Conservation (phyloP, 495 filamentous ascomycete genomes). For the Aspergillus affinis region DNA sequence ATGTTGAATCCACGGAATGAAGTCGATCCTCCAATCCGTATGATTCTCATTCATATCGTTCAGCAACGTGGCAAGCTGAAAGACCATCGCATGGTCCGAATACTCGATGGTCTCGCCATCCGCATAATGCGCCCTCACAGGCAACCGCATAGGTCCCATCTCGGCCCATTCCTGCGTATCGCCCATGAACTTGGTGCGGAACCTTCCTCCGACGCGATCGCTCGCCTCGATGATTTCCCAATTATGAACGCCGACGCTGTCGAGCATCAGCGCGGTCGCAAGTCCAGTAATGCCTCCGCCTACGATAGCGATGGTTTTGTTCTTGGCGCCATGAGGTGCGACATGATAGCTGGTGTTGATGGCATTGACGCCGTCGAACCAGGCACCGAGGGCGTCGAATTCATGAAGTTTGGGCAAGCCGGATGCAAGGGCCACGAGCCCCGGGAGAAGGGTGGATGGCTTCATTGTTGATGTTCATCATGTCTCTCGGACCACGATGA, state of each 20-base stretch:
- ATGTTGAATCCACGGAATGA: constrained; percentile 62
- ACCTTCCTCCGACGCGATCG: constrained; percentile 52
- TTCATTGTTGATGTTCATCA: not conserved
- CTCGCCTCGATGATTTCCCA: constrained; percentile 51
- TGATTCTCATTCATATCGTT: constrained; percentile 54
- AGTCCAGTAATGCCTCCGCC: constrained; percentile 65
- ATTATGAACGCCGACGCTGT: constrained; percentile 50
- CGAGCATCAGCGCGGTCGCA: constrained; percentile 49
- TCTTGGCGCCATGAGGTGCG: constrained; percentile 13
- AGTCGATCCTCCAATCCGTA: constrained; percentile 53
- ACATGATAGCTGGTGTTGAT: constrained; percentile 16
- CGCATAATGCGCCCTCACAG: constrained; percentile 20
- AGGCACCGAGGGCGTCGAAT: constrained; percentile 27
- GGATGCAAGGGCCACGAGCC: not conserved
- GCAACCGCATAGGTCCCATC: constrained; percentile 69
- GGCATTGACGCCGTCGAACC: constrained; percentile 28
- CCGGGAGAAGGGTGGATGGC: not conserved
- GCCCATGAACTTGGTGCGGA: constrained; percentile 58
- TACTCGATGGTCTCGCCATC: constrained; percentile 47
- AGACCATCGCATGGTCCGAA: constrained; percentile 57
- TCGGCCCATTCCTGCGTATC: constrained; percentile 61
- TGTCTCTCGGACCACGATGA: not conserved
- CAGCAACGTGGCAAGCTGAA: constrained; percentile 56
- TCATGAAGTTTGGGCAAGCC: constrained; percentile 15
- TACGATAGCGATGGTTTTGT: constrained; percentile 51